Percentiles rank a stretch among this genome's conserved stretches.
phyloP scores from a whole-genome alignment of 352 stramenopile species.

The Pythium pyrilobum region DNA sequence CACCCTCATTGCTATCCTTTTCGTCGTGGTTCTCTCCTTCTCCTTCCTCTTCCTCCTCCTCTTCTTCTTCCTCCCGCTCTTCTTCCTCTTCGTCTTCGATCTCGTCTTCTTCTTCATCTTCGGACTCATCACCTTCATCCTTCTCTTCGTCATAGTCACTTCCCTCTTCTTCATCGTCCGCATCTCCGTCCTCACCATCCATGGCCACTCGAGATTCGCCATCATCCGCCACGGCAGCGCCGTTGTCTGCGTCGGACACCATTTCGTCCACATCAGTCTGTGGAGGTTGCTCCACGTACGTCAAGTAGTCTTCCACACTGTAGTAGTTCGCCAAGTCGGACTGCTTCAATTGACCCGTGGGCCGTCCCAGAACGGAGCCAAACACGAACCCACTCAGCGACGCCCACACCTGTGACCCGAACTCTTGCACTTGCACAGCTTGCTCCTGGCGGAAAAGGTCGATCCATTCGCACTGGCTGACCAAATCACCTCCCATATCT shows the following conservation, averaged over 20 bases:
- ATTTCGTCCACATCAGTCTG: background rate
- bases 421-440: conserved; percentile 58
- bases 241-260: too few species aligned
- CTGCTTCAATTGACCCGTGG: conserved; percentile 22
- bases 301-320: conserved; percentile 58
- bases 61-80: conserved; percentile 22
- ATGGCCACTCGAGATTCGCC: too few species aligned
- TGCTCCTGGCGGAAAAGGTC: conserved; percentile 56
- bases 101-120: conserved; percentile 15
- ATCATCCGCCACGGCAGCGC: too few species aligned
- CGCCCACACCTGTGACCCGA: conserved; percentile 47
- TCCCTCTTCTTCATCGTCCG: background rate
- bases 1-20: conserved; percentile 6
- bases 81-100: conserved; percentile 17
- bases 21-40: conserved; percentile 7
- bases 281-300: conserved; percentile 35
- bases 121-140: conserved; percentile 15
- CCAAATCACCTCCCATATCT: background rate
- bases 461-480: conserved; percentile 41
- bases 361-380: conserved; percentile 34
- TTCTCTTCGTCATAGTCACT: conserved; percentile 4
- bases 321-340: conserved; percentile 33
- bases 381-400: conserved; percentile 73
- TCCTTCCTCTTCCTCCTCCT: conserved; percentile 18
- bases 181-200: conserved; percentile 3